These are phyloP conservation scores for Vicia sativa DNA, from an alignment of 306 rosid genomes.

Conservation along the genomic window DNA sequence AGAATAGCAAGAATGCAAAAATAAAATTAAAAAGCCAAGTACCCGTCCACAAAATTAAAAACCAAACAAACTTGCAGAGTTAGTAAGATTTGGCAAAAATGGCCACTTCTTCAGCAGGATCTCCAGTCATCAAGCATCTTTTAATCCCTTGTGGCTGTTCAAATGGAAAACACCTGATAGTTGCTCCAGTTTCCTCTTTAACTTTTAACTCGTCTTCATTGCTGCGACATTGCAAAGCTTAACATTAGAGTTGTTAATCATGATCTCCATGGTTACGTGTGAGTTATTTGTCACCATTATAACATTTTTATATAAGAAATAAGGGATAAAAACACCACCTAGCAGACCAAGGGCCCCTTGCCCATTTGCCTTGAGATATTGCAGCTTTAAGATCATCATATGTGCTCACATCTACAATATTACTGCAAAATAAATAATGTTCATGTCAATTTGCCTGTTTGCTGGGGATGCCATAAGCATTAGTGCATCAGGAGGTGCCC, in stretches of 20 bases:
- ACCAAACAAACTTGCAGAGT: constrained; percentile 23
- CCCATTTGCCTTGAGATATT: constrained; percentile 94
- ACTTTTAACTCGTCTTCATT: constrained; percentile 81
- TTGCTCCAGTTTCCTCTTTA: constrained; percentile 97
- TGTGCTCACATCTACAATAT: constrained; percentile 81
- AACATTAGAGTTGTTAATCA: constrained; percentile 39
- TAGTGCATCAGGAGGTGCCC: constrained; percentile 13
- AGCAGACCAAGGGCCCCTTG: constrained; percentile 99
- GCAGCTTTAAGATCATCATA: constrained; percentile 90
- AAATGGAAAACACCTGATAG: constrained; percentile 93
- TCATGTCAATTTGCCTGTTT: constrained; percentile 31
- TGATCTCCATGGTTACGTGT: constrained; percentile 16
- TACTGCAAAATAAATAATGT: constrained; percentile 54
- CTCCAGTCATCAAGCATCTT: constrained; percentile 83
- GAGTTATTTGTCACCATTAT: constrained; percentile 7
- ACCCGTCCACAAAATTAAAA: constrained; percentile 11
- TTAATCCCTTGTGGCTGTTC: constrained; percentile 76
- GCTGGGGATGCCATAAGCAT: constrained; percentile 17
- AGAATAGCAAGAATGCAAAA: not conserved
- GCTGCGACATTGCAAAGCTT: constrained; percentile 51
- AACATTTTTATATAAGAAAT: constrained; percentile 3
- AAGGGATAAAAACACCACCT: constrained; percentile 49
- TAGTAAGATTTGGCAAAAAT: constrained; percentile 90
- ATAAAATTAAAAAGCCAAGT: constrained; percentile 2
- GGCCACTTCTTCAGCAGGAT: constrained; percentile 86